Evolutionary conservation across 805 yeast genomes (phyloP), one percentile per base, ranked within the genome.

Genomic region (Candida jianshihensis): DNA sequence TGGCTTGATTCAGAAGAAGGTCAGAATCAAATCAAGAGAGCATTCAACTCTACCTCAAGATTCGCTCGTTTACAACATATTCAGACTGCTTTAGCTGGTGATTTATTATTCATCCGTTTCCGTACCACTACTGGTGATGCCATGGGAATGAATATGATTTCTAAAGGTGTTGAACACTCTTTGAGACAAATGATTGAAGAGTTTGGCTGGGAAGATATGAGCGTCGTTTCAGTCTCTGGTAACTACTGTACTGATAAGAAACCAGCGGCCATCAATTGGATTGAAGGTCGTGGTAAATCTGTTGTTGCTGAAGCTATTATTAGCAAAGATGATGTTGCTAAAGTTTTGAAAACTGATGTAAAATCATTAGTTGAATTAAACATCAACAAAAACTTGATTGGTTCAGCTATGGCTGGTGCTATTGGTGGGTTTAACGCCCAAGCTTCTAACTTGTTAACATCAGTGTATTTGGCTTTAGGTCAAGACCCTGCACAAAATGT

Each of bases 401-500:
- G 99, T 35, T 84, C 96, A 26, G 97, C 97, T 6, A 84, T 92
- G 92, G 97, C 99, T 19, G 99, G 99, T 27, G 77, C 95, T 15
- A 74, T 92, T 48, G 99, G 99, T 57, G 99, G 99, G 2, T 89
- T 85, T 66, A 92, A 92, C 57, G 98, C 98, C 0, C 99, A 92
- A 51, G 97, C 98, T 36, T 94, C 98, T 33, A 92, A 92, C 60
- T 64, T 92, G 48, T 90, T 92, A 25, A 94, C 98, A 25, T 97
- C 98, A 10, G 81, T 92, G 19, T 92, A 65, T 59, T 66, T 92
- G 46, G 99, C 99, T 5, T 76, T 95, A 40, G 99, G 99, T 39
- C 99, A 92, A 68, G 99, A 92, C 63, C 98, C 99, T n/a, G 98
- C 98, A 2, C 98, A 92, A 66, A 92, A 92, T 56, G 97, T 92